Evolutionary conservation across 331 rosid genomes (phyloP), one percentile per base, ranked within the genome.

Genomic region (Arachis monticola): DNA sequence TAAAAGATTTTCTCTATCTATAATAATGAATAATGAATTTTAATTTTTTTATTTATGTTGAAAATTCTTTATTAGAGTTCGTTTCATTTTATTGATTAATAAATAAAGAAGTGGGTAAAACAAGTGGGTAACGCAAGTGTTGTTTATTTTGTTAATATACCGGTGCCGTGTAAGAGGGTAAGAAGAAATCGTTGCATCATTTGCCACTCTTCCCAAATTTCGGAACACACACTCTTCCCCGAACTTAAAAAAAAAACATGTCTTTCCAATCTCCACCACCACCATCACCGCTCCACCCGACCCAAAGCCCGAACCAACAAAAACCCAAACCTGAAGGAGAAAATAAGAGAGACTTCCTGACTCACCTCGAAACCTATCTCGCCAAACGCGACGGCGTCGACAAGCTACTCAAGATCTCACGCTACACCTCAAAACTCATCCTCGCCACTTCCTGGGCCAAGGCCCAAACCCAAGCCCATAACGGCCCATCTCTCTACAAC

Each of bases 361-460:
- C 70, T 68, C 96, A 87, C 61, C 82, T 88, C 10, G 98, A 90
- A 84, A 70, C 85, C 6, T 90, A 90, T 70, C 96, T 92, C 48
- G 87, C 98, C 0, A 92, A 90, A 70, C 82, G 96, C 30, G 98
- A 92, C 77, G 98, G 96, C 77, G 94, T 92, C 2, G 98, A 92
- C 88, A 90, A 92, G 83, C 92, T 92, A 14, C 92, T 92, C 76
- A 92, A 92, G 72, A 88, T 90, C 32, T 88, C 89, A 13, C 66
- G 98, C 44, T 92, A 92, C 89, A 79, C 91, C 67, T 27, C 93
- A 22, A 92, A 92, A 70, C 85, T 90, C 78, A 62, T 87, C 59
- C 84, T 92, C 67, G 81, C 95, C 72, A 84, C 96, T 12, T 84
- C 92, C 1, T 59, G 85, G 10, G 70, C 85, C 13, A 4, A 11